phyloP scores from a whole-genome alignment of 2,329 filamentous ascomycete species.

The Atkinsonella hypoxylon region DNA sequence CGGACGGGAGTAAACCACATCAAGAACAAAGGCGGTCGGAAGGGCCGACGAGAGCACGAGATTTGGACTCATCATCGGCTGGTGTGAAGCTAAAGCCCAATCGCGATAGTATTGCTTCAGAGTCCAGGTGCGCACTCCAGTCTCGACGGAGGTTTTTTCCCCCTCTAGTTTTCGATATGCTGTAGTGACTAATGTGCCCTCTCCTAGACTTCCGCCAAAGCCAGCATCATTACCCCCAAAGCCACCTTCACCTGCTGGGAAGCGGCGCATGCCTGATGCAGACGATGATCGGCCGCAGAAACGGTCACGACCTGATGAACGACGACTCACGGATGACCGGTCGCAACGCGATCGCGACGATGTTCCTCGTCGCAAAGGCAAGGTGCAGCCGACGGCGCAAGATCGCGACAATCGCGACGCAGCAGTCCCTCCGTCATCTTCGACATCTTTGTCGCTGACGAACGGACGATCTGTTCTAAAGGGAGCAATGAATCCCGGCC shows the following conservation, averaged over 20 bases:
- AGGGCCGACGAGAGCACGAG: slow-evolving; percentile 6
- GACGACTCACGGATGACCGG: slow-evolving; percentile 20
- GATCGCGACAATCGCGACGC: slow-evolving; percentile 6
- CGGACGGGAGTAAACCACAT: slow-evolving; percentile 1
- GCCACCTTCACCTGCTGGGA: slow-evolving; percentile 31
- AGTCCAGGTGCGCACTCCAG: slow-evolving; percentile 8
- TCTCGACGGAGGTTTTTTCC: background rate
- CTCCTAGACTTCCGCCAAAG: slow-evolving; percentile 23
- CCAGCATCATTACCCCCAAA: slow-evolving; percentile 24
- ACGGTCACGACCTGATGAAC: slow-evolving; percentile 29
- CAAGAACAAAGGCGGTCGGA: slow-evolving; percentile 8
- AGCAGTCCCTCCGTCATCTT: slow-evolving; percentile 3
- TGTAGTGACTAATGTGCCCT: background rate
- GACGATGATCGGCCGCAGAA: slow-evolving; percentile 37
- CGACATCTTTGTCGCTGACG: slow-evolving; percentile 17
- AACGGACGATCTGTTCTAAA: slow-evolving; percentile 27
- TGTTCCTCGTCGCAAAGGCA: slow-evolving; percentile 19
- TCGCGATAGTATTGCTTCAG: slow-evolving; percentile 2
- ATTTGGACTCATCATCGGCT: background rate
- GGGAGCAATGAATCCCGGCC: slow-evolving; percentile 13
- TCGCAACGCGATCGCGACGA: slow-evolving; percentile 22
- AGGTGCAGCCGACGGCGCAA: background rate
- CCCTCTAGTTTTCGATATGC: background rate
- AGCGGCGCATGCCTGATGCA: slow-evolving; percentile 33
- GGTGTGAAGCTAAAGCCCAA: slow-evolving; percentile 4